Base-by-base conservation (phyloP, 1,139 yeast genomes). In the Pichia sp. region DNA sequence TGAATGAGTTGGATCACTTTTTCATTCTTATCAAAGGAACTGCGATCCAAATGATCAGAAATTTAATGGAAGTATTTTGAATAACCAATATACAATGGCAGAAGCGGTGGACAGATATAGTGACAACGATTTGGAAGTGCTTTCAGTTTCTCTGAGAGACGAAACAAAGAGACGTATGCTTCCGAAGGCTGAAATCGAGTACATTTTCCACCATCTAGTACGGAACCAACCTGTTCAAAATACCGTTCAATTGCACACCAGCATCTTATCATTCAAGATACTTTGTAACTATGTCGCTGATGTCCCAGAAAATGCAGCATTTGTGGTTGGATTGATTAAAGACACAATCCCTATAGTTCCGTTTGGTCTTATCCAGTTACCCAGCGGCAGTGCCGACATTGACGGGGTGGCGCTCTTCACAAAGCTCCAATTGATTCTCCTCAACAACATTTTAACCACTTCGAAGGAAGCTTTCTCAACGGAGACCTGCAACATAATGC, bases 251-350 rank as follows among this genome's bases (percentile, higher is more conserved):
- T 46, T 36, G 10, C 18, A 23, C 13, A 37, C 37, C 3, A 16
- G 48, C 25, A 46, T 46, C 5, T 18, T 45, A 18, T 41, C 47
- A 8, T 25, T 44, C 7, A 55, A 54, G 47, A 51, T 56, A 3
- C 42, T 62, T 31, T 58, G 60, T 4, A 63, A 63, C 44, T 60
- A 55, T 47, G 63, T 62, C 19, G 62, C 66, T 0, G 65, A 63
- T 34, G 53, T 55, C 3, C 40, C 42, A 1, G 57, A 48, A 12
- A 57, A 57, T 47, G 34, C 52, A 5, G 7, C 25, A 23, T 54
- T 40, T 44, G 46, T 51, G 1, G 46, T 40, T 31, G 26, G 22
- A 7, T 8, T 48, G 34, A 26, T 48, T 4, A 30, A 44, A 13
- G 39, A 44, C n/a, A 16, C 6, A 1, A 9, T 48, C 10, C 49